Conservation (phyloP, 2,329 filamentous ascomycete species). For the Fusarium hostae region DNA sequence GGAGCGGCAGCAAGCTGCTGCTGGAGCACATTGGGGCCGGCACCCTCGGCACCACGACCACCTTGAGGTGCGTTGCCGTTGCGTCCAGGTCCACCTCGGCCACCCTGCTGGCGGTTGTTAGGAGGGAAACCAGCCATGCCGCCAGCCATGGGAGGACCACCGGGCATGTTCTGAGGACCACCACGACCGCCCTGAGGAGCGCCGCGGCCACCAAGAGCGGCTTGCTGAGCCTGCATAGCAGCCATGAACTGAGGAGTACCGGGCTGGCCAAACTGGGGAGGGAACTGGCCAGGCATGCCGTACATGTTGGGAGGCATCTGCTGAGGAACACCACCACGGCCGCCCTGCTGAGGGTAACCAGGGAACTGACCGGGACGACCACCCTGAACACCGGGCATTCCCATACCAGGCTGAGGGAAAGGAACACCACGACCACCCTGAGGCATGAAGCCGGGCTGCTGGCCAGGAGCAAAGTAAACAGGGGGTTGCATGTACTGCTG, state of each 20-base stretch:
- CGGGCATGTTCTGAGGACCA: slow-evolving; percentile 68
- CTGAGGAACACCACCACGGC: slow-evolving; percentile 87
- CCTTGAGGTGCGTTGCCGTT: slow-evolving; percentile 61
- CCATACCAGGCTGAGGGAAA: slow-evolving; percentile 72
- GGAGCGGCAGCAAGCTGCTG: slow-evolving; percentile 66
- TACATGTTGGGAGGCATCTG: slow-evolving; percentile 91
- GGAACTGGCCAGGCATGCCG: slow-evolving; percentile 81
- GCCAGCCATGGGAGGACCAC: slow-evolving; percentile 72
- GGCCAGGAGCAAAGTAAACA: slow-evolving; percentile 90
- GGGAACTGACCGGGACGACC: slow-evolving; percentile 89
- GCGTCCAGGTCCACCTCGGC: slow-evolving; percentile 57
- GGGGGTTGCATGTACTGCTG: slow-evolving; percentile 88
- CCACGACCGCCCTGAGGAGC: slow-evolving; percentile 76
- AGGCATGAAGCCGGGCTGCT: slow-evolving; percentile 77
- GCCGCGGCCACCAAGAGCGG: slow-evolving; percentile 70
- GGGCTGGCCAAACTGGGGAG: slow-evolving; percentile 82
- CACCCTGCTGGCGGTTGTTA: slow-evolving; percentile 64
- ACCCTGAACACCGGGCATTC: slow-evolving; percentile 77
- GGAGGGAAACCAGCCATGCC: slow-evolving; percentile 68
- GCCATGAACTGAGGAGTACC: slow-evolving; percentile 82
- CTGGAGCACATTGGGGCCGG: slow-evolving; percentile 59
- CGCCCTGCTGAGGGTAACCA: slow-evolving; percentile 85
- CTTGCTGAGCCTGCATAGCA: slow-evolving; percentile 80
- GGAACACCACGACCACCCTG: slow-evolving; percentile 73
- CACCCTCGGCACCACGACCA: slow-evolving; percentile 56